Evolutionary conservation across 148 eudicot genomes (phyloP).

Genomic region (Rhododendron ovatum): DNA sequence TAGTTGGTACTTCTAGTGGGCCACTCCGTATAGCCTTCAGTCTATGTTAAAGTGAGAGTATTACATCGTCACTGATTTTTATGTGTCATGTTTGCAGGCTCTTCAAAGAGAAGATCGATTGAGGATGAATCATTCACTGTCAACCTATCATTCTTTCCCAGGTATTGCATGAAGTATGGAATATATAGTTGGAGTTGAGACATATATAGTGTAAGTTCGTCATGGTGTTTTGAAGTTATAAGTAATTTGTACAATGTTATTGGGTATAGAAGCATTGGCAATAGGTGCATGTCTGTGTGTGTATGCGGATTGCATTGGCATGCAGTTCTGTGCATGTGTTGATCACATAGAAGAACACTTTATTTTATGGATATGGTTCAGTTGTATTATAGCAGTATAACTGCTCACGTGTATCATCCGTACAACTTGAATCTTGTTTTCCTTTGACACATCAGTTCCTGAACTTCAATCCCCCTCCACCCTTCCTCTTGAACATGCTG

Average conservation of each 20-base stretch:
- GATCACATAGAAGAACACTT: not conserved
- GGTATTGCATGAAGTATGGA: slow-evolving; percentile 33
- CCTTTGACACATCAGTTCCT: not conserved
- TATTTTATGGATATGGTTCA: not conserved
- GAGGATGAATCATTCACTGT: slow-evolving; percentile 39
- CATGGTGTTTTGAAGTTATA: not conserved
- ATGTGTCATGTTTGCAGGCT: slow-evolving; percentile 39
- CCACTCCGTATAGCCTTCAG: not conserved
- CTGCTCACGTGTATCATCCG: not conserved
- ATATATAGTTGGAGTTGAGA: not conserved
- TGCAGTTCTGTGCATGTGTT: not conserved
- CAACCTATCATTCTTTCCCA: slow-evolving; percentile 48
- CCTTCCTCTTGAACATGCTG: not conserved
- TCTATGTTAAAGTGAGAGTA: not conserved
- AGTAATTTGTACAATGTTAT: not conserved
- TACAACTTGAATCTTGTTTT: not conserved
- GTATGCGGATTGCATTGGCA: not conserved
- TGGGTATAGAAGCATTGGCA: not conserved
- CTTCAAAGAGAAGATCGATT: slow-evolving; percentile 60
- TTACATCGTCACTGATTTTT: not conserved
- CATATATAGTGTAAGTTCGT: not conserved
- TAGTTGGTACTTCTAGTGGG: slow-evolving; percentile 22
- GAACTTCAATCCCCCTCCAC: not conserved
- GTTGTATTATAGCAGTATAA: not conserved
- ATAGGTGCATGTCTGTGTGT: not conserved